Evolutionary conservation across 1,284 basidiomycete species (phyloP).

Genomic region (Porodaedalea pini): DNA sequence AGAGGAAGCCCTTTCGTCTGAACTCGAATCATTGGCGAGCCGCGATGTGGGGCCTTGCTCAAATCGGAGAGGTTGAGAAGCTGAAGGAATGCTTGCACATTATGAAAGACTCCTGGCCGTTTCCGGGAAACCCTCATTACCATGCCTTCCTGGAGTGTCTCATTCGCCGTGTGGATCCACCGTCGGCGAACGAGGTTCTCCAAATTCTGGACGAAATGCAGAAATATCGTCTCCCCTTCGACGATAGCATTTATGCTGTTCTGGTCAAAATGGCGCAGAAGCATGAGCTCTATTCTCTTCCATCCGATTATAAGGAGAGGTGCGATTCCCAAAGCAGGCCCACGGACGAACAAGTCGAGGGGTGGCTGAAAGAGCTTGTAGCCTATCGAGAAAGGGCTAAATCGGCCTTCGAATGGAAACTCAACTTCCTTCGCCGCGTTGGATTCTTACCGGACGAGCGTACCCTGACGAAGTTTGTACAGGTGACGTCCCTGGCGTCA

Average conservation of each 20-base stretch:
- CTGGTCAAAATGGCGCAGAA: slow-evolving; percentile 34
- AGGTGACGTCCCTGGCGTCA: slow-evolving; percentile 28
- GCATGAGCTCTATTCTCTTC: not conserved
- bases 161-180: slow-evolving; percentile 39
- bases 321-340: not conserved
- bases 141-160: slow-evolving; percentile 1
- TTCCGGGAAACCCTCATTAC: slow-evolving; percentile 10
- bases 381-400: not conserved
- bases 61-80: slow-evolving; percentile 7
- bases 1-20: slow-evolving; percentile 1
- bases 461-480: slow-evolving; percentile 39
- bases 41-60: slow-evolving; percentile 10
- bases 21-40: slow-evolving; percentile 10
- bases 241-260: slow-evolving; percentile 38
- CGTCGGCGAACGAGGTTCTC: slow-evolving; percentile 39
- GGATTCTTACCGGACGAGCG: slow-evolving; percentile 35
- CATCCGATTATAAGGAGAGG: not conserved
- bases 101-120: slow-evolving; percentile 14
- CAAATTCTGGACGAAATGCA: slow-evolving; percentile 46
- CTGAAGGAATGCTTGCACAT: slow-evolving; percentile 10
- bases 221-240: slow-evolving; percentile 39
- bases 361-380: slow-evolving; percentile 7
- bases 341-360: not conserved
- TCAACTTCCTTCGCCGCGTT: slow-evolving; percentile 14
- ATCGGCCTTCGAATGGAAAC: slow-evolving; percentile 5